Evolutionary conservation across 371 early-diverging fungal genomes (phyloP).

Genomic region (Mortierella sp.): DNA sequence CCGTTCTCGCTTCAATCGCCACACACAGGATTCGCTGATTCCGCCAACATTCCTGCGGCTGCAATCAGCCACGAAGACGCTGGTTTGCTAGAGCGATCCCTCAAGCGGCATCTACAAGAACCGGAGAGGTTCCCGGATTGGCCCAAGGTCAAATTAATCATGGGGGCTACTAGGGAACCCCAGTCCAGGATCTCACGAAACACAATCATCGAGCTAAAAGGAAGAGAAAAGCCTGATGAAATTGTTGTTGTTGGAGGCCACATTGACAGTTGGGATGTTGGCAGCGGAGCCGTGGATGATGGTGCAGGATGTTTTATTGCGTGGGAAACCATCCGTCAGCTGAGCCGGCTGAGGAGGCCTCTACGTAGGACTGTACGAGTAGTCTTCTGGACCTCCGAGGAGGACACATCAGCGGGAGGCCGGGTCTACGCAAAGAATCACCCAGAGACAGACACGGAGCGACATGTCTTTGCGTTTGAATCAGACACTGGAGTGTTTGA

Average conservation of each 20-base stretch:
- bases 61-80: conserved; percentile 63
- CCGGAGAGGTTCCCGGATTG: conserved; percentile 17
- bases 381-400: conserved; percentile 68
- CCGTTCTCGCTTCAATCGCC: conserved; percentile 58
- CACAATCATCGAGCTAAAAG: conserved; percentile 62
- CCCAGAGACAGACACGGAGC: conserved; percentile 28
- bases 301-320: conserved; percentile 65
- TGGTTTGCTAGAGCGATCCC: conserved; percentile 58
- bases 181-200: conserved; percentile 54
- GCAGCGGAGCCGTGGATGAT: conserved; percentile 64
- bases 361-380: conserved; percentile 64
- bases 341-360: conserved; percentile 30
- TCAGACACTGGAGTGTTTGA: conserved; percentile 64
- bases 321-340: conserved; percentile 62
- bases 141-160: conserved; percentile 57
- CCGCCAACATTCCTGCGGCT: conserved; percentile 60
- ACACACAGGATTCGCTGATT: conserved; percentile 58
- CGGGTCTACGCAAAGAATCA: conserved; percentile 57
- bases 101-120: conserved; percentile 38
- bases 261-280: conserved; percentile 69
- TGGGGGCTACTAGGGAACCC: conserved; percentile 51
- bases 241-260: conserved; percentile 67
- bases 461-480: conserved; percentile 65
- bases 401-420: conserved; percentile 58
- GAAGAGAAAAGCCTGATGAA: conserved; percentile 59